Evolutionary conservation across 2,329 filamentous ascomycete genomes (phyloP).

Genomic region (Neurospora crassa): DNA sequence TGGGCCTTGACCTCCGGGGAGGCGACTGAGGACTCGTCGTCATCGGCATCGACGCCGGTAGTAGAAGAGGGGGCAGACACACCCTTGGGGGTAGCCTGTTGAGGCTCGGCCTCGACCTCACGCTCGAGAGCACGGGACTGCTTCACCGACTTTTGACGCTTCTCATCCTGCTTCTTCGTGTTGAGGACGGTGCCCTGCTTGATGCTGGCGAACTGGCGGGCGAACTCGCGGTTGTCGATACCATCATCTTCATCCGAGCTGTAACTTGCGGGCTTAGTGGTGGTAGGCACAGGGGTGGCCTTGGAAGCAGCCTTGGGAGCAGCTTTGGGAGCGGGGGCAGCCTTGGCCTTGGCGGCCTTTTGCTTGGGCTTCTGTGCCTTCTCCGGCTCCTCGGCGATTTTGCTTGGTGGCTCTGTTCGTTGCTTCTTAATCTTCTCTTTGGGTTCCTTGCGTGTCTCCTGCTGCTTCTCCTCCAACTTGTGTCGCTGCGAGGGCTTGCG

Average conservation of each 20-base stretch:
- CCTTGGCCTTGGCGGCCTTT: conserved; percentile 20
- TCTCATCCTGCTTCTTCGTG: conserved; percentile 46
- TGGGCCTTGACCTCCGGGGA: conserved; percentile 54
- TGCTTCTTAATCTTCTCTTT: conserved; percentile 31
- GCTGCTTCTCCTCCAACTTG: conserved; percentile 23
- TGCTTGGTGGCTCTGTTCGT: conserved; percentile 16
- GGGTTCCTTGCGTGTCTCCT: conserved; percentile 26
- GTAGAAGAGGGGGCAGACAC: conserved; percentile 58
- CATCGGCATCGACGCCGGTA: conserved; percentile 66
- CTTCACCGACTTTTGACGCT: conserved; percentile 61
- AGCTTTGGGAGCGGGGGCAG: conserved; percentile 16
- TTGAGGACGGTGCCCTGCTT: conserved; percentile 59
- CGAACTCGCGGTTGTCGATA: conserved; percentile 66
- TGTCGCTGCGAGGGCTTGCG: conserved; percentile 17
- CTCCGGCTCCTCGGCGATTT: conserved; percentile 26
- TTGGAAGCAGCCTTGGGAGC: background rate
- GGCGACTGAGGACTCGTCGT: conserved; percentile 62
- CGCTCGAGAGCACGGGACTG: conserved; percentile 46
- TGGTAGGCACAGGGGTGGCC: conserved; percentile 21
- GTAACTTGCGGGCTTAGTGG: conserved; percentile 26
- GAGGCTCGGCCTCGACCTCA: conserved; percentile 32
- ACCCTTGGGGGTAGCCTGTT: conserved; percentile 30
- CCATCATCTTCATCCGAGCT: conserved; percentile 53
- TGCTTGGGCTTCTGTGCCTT: conserved; percentile 28
- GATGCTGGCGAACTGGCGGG: conserved; percentile 59